phyloP scores from a whole-genome alignment of 495 filamentous ascomycete species.

The Penicillium bialowiezense region DNA sequence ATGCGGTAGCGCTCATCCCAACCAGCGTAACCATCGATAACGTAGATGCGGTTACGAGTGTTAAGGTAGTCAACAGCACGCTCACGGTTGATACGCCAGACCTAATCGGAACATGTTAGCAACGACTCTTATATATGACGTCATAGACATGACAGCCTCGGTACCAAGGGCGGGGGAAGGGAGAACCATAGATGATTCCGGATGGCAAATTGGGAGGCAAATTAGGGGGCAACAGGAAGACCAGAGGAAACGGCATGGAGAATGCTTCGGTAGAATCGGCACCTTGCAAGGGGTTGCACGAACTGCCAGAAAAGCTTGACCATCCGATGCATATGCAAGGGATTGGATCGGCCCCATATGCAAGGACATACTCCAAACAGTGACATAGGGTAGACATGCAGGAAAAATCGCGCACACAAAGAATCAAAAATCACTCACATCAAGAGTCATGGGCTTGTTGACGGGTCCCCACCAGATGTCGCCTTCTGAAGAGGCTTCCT shows the following conservation, averaged over 20 bases:
- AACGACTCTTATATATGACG: conserved; percentile 22
- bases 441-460: conserved; percentile 97
- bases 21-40: conserved; percentile 93
- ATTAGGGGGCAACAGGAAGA: conserved; percentile 7
- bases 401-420: conserved; percentile 22
- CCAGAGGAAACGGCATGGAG: not conserved
- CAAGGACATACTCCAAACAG: conserved; percentile 21
- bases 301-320: conserved; percentile 38
- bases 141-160: conserved; percentile 35
- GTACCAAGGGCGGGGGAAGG: conserved; percentile 15
- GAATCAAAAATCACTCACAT: conserved; percentile 63
- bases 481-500: conserved; percentile 83
- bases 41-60: conserved; percentile 97
- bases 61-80: conserved; percentile 98
- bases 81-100: conserved; percentile 99
- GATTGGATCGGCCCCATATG: conserved; percentile 26
- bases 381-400: conserved; percentile 13
- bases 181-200: not conserved
- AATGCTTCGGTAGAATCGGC: conserved; percentile 1
- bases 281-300: conserved; percentile 4
- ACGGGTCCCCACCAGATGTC: conserved; percentile 98
- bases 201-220: conserved; percentile 6
- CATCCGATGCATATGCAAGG: conserved; percentile 25
- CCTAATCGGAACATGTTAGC: conserved; percentile 51
- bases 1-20: conserved; percentile 99